Evolutionary conservation across 139 green algal species (phyloP), one percentile per base, ranked within the genome.

Genomic region (Chlorella vulgaris): DNA sequence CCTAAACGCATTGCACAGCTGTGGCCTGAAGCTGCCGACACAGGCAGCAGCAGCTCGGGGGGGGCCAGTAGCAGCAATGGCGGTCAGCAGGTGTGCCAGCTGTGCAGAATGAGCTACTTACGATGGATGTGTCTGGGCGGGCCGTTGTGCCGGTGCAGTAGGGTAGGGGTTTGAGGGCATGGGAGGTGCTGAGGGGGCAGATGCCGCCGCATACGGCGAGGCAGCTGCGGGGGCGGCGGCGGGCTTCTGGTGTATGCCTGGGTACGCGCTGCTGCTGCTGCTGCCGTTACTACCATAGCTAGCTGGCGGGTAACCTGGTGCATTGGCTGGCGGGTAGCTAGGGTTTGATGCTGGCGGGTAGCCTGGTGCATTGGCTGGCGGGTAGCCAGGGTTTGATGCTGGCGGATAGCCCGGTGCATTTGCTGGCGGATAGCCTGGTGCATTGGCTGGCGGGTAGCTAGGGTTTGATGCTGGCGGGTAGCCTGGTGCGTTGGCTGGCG

Each of bases 351-450:
- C 28, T 51, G 50, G 55, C 18, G 55, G 55, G 55, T 58, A 38
- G 42, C 40, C 28, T n/a, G 33, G 47, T 28, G 31, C 40, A 22
- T 18, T 58, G 18, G 53, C 43, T 7, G 74, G 60, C 6, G 75
- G 75, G 75, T 81, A 81, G 39, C 60, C 60, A 18, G 75, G 53
- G 19, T 31, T 60, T 1, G 22, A n/a, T 2, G 73, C 29, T 51
- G 53, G 53, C 8, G 35, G 53, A 22, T 78, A 50, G 35, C 33
- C 53, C 13, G 55, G 73, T 33, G 24, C 26, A 13, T 10, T 15
- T 10, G 47, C 15, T 58, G 47, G n/a, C n/a, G n/a, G 47, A 15
- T 58, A 39, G 31, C 31, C 33, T 51, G 67, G 35, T 13, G 36
- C 6, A 8, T 31, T 39, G 63, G 31, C 47, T 58, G 47, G 15